Evolutionary conservation across 331 rosid genomes (phyloP).

Genomic region (Quercus phellos): DNA sequence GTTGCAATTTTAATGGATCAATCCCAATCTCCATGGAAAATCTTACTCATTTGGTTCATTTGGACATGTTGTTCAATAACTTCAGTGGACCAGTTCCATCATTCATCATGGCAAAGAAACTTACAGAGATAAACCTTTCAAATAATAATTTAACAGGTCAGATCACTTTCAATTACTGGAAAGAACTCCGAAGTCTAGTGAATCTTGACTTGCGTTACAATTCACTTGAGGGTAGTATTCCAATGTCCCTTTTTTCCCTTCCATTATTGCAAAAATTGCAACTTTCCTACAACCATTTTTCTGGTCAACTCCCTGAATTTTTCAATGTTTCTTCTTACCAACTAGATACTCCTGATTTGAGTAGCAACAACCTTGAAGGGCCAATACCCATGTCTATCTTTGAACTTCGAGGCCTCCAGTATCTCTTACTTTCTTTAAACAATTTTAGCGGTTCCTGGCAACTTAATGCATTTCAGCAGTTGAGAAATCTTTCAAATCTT

Average conservation of each 20-base stretch:
- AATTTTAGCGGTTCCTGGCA: constrained; percentile 25
- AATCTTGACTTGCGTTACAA: neutral
- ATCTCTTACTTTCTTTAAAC: constrained; percentile 43
- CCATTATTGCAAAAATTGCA: too few relatives aligned
- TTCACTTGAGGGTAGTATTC: neutral
- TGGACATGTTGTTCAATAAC: neutral
- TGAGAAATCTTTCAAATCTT: constrained; percentile 30
- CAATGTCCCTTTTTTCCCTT: too few relatives aligned
- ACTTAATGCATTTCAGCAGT: neutral
- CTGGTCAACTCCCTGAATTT: too few relatives aligned
- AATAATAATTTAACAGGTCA: neutral
- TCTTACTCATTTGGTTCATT: too few relatives aligned
- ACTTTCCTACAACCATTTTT: too few relatives aligned
- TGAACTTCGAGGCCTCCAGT: constrained; percentile 14
- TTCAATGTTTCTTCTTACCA: neutral
- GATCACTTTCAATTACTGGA: neutral
- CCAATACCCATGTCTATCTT: constrained; percentile 25
- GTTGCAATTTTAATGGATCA: neutral
- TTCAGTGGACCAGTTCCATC: neutral
- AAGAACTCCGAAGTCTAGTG: neutral
- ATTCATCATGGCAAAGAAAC: neutral
- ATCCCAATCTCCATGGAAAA: too few relatives aligned
- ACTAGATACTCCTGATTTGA: constrained; percentile 36
- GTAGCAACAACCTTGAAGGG: constrained; percentile 40
- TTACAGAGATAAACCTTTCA: neutral